Percentiles rank a stretch among this genome's conserved stretches.
Conservation (phyloP, 352 stramenopile species). For the Phytophthora tubulina region DNA sequence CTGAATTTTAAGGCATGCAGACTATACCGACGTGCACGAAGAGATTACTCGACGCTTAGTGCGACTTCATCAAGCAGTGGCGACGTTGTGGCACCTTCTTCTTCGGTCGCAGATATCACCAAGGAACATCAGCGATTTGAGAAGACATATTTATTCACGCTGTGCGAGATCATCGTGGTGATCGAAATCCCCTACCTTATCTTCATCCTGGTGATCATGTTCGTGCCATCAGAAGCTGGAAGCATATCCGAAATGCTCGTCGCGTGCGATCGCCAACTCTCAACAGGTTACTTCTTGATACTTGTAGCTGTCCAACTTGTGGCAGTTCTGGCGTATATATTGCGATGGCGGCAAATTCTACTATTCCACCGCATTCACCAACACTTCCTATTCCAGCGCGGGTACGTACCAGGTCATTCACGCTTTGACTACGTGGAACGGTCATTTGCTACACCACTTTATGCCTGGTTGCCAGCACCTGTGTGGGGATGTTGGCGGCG, state of each 20-base stretch:
- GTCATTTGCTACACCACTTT: slow-evolving; percentile 55
- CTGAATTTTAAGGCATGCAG: slow-evolving; percentile 69
- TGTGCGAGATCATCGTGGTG: slow-evolving; percentile 83
- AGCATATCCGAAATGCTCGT: slow-evolving; percentile 44
- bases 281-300: slow-evolving; percentile 50
- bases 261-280: slow-evolving; percentile 44
- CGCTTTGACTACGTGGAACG: slow-evolving; percentile 75
- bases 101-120: slow-evolving; percentile 42
- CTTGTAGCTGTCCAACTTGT: slow-evolving; percentile 56
- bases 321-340: slow-evolving; percentile 63
- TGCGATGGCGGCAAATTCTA: slow-evolving; percentile 83
- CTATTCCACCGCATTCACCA: slow-evolving; percentile 85
- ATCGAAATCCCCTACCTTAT: slow-evolving; percentile 79
- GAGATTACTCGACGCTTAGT: slow-evolving; percentile 30
- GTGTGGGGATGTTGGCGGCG: slow-evolving; percentile 40
- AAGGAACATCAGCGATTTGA: slow-evolving; percentile 61
- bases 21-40: slow-evolving; percentile 52
- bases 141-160: slow-evolving; percentile 79
- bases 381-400: slow-evolving; percentile 79
- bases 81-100: slow-evolving; percentile 39
- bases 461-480: slow-evolving; percentile 48
- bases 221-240: slow-evolving; percentile 54
- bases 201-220: slow-evolving; percentile 56
- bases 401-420: slow-evolving; percentile 62
- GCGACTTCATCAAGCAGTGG: slow-evolving; percentile 43